phyloP scores from a whole-genome alignment of 208 protist genomes.

The Trypanosoma boissoni region DNA sequence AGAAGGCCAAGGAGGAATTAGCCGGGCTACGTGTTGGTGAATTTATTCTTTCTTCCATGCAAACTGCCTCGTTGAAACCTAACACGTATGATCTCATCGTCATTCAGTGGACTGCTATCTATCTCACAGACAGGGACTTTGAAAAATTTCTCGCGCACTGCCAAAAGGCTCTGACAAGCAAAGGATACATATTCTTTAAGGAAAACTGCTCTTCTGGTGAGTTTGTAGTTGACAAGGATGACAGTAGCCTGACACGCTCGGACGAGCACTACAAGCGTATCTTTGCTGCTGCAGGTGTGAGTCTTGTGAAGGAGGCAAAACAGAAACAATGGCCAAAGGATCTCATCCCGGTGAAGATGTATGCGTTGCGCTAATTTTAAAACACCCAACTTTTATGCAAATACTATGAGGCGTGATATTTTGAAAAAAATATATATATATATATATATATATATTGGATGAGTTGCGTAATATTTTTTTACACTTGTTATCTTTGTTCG shows the following conservation, averaged over 20 bases:
- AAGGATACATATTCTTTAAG: conserved; percentile 93
- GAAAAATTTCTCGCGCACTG: conserved; percentile 78
- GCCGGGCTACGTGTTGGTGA: conserved; percentile 60
- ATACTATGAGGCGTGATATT: no score
- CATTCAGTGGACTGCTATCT: conserved; percentile 93
- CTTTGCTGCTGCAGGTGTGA: conserved; percentile 65
- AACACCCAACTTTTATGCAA: no score
- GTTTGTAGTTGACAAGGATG: conserved; percentile 87
- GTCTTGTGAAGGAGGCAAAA: conserved; percentile 52
- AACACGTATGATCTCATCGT: conserved; percentile 88
- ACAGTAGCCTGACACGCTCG: conserved; percentile 87
- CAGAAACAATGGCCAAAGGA: conserved; percentile 80
- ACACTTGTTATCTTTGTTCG: neutral
- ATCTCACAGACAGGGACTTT: conserved; percentile 92
- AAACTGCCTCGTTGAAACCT: conserved; percentile 49
- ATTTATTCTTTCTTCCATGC: conserved; percentile 83
- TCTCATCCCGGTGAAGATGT: conserved; percentile 89
- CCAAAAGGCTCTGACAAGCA: conserved; percentile 60
- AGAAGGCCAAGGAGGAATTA: conserved; percentile 80
- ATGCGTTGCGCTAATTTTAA: conserved; percentile 77
- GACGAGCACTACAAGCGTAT: conserved; percentile 84
- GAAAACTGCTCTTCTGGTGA: conserved; percentile 68
- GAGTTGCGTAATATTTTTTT: neutral
- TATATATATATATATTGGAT: neutral
- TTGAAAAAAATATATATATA: neutral